These are phyloP conservation scores for Penicillium salamii DNA, from an alignment of 495 filamentous ascomycete species.

Conservation along the genomic window DNA sequence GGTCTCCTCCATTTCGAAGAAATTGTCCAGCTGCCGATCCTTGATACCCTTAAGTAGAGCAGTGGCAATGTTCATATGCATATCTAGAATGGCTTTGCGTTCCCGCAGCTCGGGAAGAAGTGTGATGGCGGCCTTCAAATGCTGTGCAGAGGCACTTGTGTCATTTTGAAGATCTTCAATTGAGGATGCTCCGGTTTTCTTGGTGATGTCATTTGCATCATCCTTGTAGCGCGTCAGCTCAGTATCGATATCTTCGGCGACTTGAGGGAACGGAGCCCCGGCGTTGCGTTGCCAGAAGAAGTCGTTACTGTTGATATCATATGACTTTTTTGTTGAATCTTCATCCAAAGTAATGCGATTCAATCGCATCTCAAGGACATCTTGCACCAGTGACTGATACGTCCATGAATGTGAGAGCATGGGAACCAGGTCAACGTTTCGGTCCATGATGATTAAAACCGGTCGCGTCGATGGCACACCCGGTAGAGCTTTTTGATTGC, in stretches of 20 bases:
- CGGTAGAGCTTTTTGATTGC: constrained; percentile 44
- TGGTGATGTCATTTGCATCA: constrained; percentile 90
- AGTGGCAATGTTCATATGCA: constrained; percentile 99
- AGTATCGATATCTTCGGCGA: constrained; percentile 91
- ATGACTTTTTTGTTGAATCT: constrained; percentile 81
- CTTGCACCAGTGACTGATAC: constrained; percentile 93
- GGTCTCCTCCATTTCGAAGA: constrained; percentile 92
- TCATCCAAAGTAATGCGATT: constrained; percentile 95
- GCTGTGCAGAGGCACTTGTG: constrained; percentile 80
- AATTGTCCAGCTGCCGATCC: constrained; percentile 91
- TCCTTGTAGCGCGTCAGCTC: constrained; percentile 94
- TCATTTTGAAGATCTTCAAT: constrained; percentile 93
- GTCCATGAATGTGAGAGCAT: constrained; percentile 99
- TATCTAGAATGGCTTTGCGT: constrained; percentile 86
- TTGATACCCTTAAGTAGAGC: constrained; percentile 85
- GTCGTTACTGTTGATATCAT: constrained; percentile 87
- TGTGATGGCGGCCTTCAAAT: constrained; percentile 93
- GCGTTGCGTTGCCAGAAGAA: constrained; percentile 98
- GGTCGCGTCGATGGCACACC: constrained; percentile 71
- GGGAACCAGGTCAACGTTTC: constrained; percentile 93
- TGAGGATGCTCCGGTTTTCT: constrained; percentile 87
- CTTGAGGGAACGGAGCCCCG: constrained; percentile 89
- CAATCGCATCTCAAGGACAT: constrained; percentile 88
- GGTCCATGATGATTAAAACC: constrained; percentile 85
- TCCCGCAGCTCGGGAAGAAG: constrained; percentile 88